phyloP scores from a whole-genome alignment of 495 filamentous ascomycete species.

The Neurospora tetraspora region DNA sequence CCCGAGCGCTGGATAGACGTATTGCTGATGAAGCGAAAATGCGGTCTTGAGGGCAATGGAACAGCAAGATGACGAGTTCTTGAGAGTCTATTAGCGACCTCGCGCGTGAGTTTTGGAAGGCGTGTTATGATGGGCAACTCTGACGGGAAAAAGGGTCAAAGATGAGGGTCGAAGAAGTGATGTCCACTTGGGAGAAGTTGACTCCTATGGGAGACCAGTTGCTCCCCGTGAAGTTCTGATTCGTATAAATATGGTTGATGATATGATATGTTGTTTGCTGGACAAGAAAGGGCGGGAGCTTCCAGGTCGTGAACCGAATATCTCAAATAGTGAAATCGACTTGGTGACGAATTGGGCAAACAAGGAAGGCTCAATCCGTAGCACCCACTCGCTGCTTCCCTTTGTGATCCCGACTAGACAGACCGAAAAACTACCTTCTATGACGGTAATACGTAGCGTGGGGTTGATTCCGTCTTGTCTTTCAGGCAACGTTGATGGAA shows the following conservation, averaged over 20 bases:
- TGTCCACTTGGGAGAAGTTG: neutral
- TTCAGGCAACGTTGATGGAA: neutral
- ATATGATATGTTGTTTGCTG: neutral
- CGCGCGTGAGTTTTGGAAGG: neutral
- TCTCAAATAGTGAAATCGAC: neutral
- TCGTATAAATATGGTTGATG: neutral
- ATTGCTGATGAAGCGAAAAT: neutral
- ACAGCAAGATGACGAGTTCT: neutral
- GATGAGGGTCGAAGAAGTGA: neutral
- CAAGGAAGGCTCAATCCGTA: neutral
- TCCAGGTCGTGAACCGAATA: neutral
- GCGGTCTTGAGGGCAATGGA: neutral
- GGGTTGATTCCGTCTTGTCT: neutral
- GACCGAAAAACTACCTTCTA: neutral
- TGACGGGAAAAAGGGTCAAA: neutral
- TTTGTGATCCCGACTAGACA: neutral
- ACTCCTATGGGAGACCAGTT: neutral
- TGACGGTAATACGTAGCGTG: neutral
- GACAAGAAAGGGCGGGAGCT: neutral
- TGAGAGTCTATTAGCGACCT: neutral
- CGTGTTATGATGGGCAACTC: neutral
- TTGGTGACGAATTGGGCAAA: neutral
- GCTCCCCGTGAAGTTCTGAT: neutral
- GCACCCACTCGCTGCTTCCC: neutral
- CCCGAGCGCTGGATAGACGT: neutral